A percentile compares a stretch with the other conserved stretches of the same genome.
Conservation (phyloP, 2,329 filamentous ascomycete species). For the Monosporascus sp. region DNA sequence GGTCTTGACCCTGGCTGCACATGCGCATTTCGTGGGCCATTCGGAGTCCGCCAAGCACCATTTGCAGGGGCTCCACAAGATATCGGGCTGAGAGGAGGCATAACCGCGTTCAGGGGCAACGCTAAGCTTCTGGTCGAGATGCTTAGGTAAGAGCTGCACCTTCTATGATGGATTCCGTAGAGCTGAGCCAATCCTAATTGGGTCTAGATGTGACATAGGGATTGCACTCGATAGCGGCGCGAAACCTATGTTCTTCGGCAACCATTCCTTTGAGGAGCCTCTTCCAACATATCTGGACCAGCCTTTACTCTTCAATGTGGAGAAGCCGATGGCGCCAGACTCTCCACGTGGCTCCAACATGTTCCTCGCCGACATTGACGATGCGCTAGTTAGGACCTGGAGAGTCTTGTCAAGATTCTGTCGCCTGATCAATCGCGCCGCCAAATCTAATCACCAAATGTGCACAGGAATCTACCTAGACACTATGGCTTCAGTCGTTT, state of each 20-base stretch:
- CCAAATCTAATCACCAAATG: conserved; percentile 12
- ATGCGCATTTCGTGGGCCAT: conserved; percentile 26
- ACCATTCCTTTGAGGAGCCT: conserved; percentile 3
- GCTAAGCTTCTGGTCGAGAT: conserved; percentile 30
- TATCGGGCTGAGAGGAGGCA: conserved; percentile 33
- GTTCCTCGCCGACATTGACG: conserved; percentile 6
- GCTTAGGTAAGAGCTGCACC: conserved; percentile 8
- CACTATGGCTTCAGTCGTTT: conserved; percentile 34
- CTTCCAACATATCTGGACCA: conserved; percentile 8
- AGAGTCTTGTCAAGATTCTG: conserved; percentile 19
- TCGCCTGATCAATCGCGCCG: conserved; percentile 19
- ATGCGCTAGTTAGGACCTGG: conserved; percentile 16
- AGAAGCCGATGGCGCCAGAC: background rate
- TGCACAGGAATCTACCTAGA: conserved; percentile 12
- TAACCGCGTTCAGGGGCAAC: conserved; percentile 24
- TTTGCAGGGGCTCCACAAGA: conserved; percentile 30
- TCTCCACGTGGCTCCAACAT: background rate
- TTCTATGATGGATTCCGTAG: background rate
- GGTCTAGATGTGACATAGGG: conserved; percentile 11
- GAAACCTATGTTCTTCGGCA: conserved; percentile 10
- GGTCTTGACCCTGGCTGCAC: conserved; percentile 26
- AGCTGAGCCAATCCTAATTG: background rate
- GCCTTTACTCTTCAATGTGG: background rate
- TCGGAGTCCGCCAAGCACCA: conserved; percentile 24
- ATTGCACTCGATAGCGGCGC: conserved; percentile 10